A percentile compares a stretch with the other conserved stretches of the same genome.
phyloP scores from a whole-genome alignment of 768 basidiomycete species.

The Solioccasus polychromus region DNA sequence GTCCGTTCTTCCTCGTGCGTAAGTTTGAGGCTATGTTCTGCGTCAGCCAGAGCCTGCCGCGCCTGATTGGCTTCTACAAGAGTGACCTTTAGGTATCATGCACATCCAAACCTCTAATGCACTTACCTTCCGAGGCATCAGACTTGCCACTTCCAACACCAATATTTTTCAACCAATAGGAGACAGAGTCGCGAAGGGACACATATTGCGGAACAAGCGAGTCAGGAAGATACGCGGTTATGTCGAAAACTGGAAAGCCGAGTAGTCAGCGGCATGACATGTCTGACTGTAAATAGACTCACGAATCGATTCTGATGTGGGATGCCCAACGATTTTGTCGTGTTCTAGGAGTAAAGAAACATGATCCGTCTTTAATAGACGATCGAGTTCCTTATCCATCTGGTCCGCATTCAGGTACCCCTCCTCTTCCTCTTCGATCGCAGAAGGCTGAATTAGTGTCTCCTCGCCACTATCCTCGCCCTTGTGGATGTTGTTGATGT shows the following conservation, averaged over 20 bases:
- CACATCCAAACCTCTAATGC: background rate
- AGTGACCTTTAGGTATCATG: conserved; percentile 2
- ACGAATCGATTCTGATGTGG: conserved; percentile 53
- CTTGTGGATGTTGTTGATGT: conserved; percentile 66
- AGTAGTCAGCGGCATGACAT: background rate
- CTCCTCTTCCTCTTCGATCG: conserved; percentile 46
- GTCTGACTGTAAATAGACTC: conserved; percentile 28
- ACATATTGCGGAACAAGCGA: conserved; percentile 72
- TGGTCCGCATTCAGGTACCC: conserved; percentile 58
- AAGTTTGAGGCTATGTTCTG: conserved; percentile 56
- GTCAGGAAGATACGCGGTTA: conserved; percentile 85
- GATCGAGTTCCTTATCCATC: conserved; percentile 56
- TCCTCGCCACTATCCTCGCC: conserved; percentile 38
- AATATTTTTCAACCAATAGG: conserved; percentile 61
- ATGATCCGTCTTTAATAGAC: conserved; percentile 62
- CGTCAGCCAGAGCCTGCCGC: conserved; percentile 58
- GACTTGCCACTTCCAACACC: conserved; percentile 50
- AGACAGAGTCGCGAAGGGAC: conserved; percentile 53
- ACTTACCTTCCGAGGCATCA: conserved; percentile 42
- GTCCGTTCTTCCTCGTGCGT: conserved; percentile 51
- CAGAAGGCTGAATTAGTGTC: conserved; percentile 15
- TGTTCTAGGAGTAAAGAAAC: conserved; percentile 74
- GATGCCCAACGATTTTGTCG: conserved; percentile 60
- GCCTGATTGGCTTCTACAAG: conserved; percentile 56
- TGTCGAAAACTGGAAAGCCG: conserved; percentile 62